Percentiles rank a stretch among this genome's conserved stretches.
Conservation (phyloP, 192 early-diverging fungal species). For the Paraglomus occultum region DNA sequence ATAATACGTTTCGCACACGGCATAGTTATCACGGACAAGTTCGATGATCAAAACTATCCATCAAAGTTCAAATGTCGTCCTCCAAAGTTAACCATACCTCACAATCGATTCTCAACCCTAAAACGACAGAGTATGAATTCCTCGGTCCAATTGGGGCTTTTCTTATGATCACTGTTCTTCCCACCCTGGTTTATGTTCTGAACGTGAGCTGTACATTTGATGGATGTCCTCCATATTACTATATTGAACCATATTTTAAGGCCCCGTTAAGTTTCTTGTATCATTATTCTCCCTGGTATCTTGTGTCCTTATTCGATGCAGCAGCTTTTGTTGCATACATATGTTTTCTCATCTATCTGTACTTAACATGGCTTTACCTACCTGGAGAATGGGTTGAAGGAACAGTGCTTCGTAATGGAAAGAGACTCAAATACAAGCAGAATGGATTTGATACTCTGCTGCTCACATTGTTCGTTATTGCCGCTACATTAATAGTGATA, state of each 20-base stretch:
- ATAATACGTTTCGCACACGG: no score
- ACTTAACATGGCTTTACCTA: constrained; percentile 59
- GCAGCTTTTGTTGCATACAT: constrained; percentile 55
- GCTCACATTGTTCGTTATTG: constrained; percentile 47
- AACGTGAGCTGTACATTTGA: constrained; percentile 41
- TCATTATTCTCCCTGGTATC: constrained; percentile 28
- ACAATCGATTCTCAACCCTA: constrained; percentile 49
- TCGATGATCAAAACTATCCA: background rate
- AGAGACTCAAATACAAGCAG: constrained; percentile 75
- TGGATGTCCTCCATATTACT: constrained; percentile 52
- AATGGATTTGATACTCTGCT: constrained; percentile 71
- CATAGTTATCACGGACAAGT: background rate
- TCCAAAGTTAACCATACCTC: constrained; percentile 23
- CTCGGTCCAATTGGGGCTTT: constrained; percentile 63
- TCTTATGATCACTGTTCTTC: constrained; percentile 50
- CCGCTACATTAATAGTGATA: constrained; percentile 39
- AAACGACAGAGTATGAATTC: constrained; percentile 80
- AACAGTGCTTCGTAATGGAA: constrained; percentile 66
- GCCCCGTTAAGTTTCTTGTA: constrained; percentile 27
- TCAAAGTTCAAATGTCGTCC: background rate
- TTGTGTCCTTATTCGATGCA: constrained; percentile 44
- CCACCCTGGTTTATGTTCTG: constrained; percentile 45
- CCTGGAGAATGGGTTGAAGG: constrained; percentile 70
- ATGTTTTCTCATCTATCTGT: constrained; percentile 71
- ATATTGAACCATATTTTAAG: constrained; percentile 9